Evolutionary conservation across 2,329 filamentous ascomycete genomes (phyloP).

Genomic region (Penicillium aurantiogriseum): DNA sequence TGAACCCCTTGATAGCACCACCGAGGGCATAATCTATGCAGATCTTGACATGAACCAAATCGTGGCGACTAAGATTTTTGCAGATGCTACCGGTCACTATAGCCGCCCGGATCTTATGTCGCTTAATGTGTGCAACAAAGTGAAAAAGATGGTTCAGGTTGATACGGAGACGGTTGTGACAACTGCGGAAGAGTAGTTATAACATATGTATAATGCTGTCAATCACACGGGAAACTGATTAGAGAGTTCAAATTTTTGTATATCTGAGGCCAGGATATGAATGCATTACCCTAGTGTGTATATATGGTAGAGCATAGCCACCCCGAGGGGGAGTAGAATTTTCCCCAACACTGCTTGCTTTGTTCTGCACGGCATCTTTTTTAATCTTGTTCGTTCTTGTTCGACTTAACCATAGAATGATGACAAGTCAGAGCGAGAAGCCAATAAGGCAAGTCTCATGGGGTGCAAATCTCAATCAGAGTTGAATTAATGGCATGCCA

Average conservation of each 20-base stretch:
- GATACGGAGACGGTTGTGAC: neutral
- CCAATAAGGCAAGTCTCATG: neutral
- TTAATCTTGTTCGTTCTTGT: neutral
- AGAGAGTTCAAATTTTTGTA: neutral
- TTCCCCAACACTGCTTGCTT: neutral
- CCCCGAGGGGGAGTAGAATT: neutral
- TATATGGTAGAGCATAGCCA: neutral
- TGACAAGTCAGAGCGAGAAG: neutral
- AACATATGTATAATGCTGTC: neutral
- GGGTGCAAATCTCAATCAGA: neutral
- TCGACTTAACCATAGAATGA: neutral
- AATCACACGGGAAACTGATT: neutral
- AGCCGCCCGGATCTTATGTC: too few relatives aligned
- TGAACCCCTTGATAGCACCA: too few relatives aligned
- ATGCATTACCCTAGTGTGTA: neutral
- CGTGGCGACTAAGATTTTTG: too few relatives aligned
- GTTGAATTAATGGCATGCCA: neutral
- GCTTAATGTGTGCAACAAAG: too few relatives aligned
- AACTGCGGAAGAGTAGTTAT: neutral
- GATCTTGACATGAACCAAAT: too few relatives aligned
- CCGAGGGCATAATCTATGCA: too few relatives aligned
- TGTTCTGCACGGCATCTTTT: neutral
- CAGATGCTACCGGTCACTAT: too few relatives aligned
- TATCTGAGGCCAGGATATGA: neutral
- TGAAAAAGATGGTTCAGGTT: neutral